Conservation (phyloP, 2,329 filamentous ascomycete species). For the Colletotrichum orchidophilum region DNA sequence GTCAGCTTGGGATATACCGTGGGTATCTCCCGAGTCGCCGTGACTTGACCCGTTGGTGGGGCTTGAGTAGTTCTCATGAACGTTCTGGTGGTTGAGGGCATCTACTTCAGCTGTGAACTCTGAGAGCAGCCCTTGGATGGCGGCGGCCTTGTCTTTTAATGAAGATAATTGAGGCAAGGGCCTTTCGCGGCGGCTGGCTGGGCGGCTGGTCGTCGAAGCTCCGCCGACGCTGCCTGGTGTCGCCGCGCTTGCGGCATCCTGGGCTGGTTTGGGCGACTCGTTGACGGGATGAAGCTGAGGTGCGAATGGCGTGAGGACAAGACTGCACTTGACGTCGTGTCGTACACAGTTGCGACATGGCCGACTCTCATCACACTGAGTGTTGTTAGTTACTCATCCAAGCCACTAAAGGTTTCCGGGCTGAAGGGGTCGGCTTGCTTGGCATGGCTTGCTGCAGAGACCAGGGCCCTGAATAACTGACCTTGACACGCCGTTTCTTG, state of each 20-base stretch:
- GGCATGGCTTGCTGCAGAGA: background rate
- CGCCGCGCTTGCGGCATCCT: constrained; percentile 13
- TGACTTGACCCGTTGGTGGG: background rate
- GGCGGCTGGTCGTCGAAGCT: constrained; percentile 14
- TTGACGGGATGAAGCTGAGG: constrained; percentile 13
- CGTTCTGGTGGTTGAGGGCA: background rate
- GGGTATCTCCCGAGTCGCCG: background rate
- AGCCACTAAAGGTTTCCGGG: too few species aligned
- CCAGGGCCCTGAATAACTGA: background rate
- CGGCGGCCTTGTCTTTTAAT: constrained; percentile 20
- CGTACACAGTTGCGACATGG: constrained; percentile 30
- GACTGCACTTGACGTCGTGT: constrained; percentile 29
- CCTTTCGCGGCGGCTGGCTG: constrained; percentile 5
- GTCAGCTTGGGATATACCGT: constrained; percentile 1
- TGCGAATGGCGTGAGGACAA: constrained; percentile 13
- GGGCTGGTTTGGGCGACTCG: constrained; percentile 19
- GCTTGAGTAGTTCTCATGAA: background rate
- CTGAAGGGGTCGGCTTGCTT: background rate
- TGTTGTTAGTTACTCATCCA: background rate
- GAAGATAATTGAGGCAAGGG: constrained; percentile 17
- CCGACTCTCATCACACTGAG: constrained; percentile 25
- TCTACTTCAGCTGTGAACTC: constrained; percentile 26
- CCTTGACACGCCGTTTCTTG: constrained; percentile 31
- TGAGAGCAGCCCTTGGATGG: constrained; percentile 21
- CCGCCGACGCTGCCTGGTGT: constrained; percentile 20